Conservation (phyloP, 768 basidiomycete genomes). For the Cystoderma amianthinum region DNA sequence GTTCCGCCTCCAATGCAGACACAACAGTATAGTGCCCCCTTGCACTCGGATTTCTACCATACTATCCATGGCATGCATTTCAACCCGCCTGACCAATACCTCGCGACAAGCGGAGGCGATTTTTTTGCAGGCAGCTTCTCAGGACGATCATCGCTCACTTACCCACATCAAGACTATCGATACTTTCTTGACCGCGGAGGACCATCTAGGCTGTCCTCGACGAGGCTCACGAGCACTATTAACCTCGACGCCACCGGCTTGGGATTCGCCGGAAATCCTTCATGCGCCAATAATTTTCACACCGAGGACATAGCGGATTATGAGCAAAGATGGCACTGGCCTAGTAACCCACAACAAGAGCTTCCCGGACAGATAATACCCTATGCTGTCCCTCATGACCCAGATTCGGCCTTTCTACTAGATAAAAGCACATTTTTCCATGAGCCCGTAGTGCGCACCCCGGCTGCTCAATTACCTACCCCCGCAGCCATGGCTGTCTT, state of each 20-base stretch:
- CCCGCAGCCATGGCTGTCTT: constrained; percentile 41
- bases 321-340: constrained; percentile 22
- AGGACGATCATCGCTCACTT: constrained; percentile 39
- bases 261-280: constrained; percentile 30
- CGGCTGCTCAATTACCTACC: constrained; percentile 34
- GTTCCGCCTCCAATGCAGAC: constrained; percentile 26
- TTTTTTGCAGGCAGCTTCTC: constrained; percentile 35
- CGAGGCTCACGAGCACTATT: constrained; percentile 21
- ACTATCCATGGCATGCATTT: constrained; percentile 9
- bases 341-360: constrained; percentile 17
- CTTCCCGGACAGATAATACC: constrained; percentile 12
- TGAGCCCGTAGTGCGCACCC: constrained; percentile 20
- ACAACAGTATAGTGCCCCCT: constrained; percentile 22
- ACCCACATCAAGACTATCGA: constrained; percentile 37
- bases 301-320: constrained; percentile 34
- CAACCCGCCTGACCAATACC: constrained; percentile 20
- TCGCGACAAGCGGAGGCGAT: constrained; percentile 23
- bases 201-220: constrained; percentile 21
- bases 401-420: neutral
- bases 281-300: constrained; percentile 16
- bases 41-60: constrained; percentile 21
- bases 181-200: constrained; percentile 36
- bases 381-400: neutral
- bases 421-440: neutral
- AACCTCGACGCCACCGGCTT: constrained; percentile 35